phyloP scores from a whole-genome alignment of 768 basidiomycete genomes.

The Galerina marginata region DNA sequence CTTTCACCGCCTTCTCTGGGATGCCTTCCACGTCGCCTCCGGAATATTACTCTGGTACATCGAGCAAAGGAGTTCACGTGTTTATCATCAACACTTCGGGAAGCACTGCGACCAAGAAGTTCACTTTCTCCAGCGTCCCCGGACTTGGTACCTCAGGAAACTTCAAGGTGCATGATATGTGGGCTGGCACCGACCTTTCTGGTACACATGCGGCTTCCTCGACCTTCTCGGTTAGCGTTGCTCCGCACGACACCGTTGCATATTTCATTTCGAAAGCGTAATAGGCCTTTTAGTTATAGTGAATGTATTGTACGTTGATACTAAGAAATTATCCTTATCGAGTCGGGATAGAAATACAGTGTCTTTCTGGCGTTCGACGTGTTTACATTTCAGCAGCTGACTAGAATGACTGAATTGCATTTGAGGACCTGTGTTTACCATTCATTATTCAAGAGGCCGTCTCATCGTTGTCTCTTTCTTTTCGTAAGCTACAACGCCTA shows the following conservation, averaged over 20 bases:
- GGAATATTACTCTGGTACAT: conserved; percentile 58
- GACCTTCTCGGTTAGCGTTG: conserved; percentile 46
- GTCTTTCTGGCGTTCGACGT: too few species aligned
- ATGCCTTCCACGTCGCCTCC: conserved; percentile 50
- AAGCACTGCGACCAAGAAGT: conserved; percentile 47
- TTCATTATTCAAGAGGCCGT: too few species aligned
- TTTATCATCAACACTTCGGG: conserved; percentile 58
- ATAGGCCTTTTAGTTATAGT: too few species aligned
- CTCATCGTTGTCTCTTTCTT: too few species aligned
- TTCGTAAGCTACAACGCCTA: too few species aligned
- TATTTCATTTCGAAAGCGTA: conserved; percentile 41
- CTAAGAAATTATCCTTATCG: too few species aligned
- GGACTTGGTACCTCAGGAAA: conserved; percentile 43
- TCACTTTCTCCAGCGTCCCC: conserved; percentile 52
- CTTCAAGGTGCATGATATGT: conserved; percentile 60
- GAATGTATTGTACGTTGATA: too few species aligned
- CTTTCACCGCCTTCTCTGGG: conserved; percentile 47
- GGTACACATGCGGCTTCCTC: conserved; percentile 41
- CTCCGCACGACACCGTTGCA: conserved; percentile 58
- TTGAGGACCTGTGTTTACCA: too few species aligned
- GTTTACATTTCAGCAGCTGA: too few species aligned
- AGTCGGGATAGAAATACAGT: too few species aligned
- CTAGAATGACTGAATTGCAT: too few species aligned
- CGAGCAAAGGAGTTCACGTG: conserved; percentile 55
- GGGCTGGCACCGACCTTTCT: conserved; percentile 47